phyloP scores from a whole-genome alignment of 371 early-diverging fungal genomes.

The Actinomortierella ambigua region DNA sequence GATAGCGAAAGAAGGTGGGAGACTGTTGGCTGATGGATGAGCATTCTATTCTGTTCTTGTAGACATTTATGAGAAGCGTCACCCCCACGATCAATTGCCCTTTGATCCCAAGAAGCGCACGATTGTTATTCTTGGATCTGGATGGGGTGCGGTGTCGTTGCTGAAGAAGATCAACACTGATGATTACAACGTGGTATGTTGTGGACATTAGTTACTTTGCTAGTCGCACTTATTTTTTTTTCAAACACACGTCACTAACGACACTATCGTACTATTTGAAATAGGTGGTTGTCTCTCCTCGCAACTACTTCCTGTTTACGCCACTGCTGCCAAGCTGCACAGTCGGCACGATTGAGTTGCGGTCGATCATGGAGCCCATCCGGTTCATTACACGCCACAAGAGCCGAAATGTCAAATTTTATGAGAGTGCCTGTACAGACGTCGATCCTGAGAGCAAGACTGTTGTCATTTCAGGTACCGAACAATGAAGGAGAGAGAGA shows the following conservation, averaged over 20 bases:
- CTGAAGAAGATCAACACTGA: constrained; percentile 77
- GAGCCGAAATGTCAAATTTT: constrained; percentile 78
- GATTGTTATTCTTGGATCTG: constrained; percentile 81
- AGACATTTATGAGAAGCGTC: constrained; percentile 60
- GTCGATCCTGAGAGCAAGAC: constrained; percentile 80
- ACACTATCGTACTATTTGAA: constrained; percentile 3
- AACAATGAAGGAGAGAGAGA: too few species aligned
- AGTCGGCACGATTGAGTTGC: constrained; percentile 85
- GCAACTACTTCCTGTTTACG: constrained; percentile 95
- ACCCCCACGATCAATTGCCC: constrained; percentile 70
- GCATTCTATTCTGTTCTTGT: background rate
- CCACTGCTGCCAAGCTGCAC: constrained; percentile 88
- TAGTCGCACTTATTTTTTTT: background rate
- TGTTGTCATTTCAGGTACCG: constrained; percentile 69
- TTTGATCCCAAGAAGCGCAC: constrained; percentile 82
- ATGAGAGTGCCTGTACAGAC: constrained; percentile 86
- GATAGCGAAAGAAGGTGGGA: too few species aligned
- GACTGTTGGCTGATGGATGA: too few species aligned
- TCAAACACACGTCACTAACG: constrained; percentile 11
- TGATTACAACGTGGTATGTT: constrained; percentile 76
- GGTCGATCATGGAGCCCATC: constrained; percentile 87
- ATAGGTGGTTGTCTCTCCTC: constrained; percentile 78
- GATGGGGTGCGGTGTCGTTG: constrained; percentile 88
- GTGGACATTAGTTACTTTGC: background rate
- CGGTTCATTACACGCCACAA: constrained; percentile 88